A percentile compares a stretch with the other conserved stretches of the same genome.
These are phyloP conservation scores for Erigeron canadensis DNA, from an alignment of 129 eudicot genomes.

Conservation along the genomic window DNA sequence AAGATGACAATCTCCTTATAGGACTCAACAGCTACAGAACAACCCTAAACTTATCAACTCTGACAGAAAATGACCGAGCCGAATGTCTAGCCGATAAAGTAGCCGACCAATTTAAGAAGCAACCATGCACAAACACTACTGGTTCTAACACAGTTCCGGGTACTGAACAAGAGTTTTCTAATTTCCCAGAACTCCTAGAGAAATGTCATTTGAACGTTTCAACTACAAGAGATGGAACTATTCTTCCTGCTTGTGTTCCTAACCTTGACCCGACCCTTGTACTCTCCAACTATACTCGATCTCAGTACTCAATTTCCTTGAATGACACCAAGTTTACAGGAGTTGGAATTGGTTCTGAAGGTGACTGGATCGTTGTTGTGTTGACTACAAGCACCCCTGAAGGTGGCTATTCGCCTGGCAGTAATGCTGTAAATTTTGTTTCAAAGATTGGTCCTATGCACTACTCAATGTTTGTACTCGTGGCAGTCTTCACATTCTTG, in stretches of 20 bases:
- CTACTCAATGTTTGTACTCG: slow-evolving; percentile 26
- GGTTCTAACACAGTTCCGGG: slow-evolving; percentile 80
- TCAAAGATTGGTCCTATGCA: slow-evolving; percentile 22
- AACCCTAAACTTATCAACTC: slow-evolving; percentile 54
- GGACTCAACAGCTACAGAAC: slow-evolving; percentile 79
- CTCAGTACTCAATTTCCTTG: slow-evolving; percentile 59
- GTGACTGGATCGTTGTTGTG: slow-evolving; percentile 77
- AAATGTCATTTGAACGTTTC: slow-evolving; percentile 68
- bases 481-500: slow-evolving; percentile 36
- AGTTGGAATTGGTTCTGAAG: slow-evolving; percentile 67
- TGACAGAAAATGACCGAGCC: slow-evolving; percentile 66
- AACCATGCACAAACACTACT: slow-evolving; percentile 73
- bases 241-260: slow-evolving; percentile 92
- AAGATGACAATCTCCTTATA: slow-evolving; percentile 71
- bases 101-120: slow-evolving; percentile 67
- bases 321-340: slow-evolving; percentile 71
- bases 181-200: slow-evolving; percentile 47
- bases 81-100: slow-evolving; percentile 74
- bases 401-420: slow-evolving; percentile 54
- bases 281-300: slow-evolving; percentile 66
- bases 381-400: slow-evolving; percentile 66
- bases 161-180: slow-evolving; percentile 57
- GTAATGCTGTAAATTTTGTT: slow-evolving; percentile 33
- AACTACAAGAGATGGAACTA: slow-evolving; percentile 66
- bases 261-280: slow-evolving; percentile 59